phyloP scores from a whole-genome alignment of 208 protist species.

The Leishmania guyanensis region DNA sequence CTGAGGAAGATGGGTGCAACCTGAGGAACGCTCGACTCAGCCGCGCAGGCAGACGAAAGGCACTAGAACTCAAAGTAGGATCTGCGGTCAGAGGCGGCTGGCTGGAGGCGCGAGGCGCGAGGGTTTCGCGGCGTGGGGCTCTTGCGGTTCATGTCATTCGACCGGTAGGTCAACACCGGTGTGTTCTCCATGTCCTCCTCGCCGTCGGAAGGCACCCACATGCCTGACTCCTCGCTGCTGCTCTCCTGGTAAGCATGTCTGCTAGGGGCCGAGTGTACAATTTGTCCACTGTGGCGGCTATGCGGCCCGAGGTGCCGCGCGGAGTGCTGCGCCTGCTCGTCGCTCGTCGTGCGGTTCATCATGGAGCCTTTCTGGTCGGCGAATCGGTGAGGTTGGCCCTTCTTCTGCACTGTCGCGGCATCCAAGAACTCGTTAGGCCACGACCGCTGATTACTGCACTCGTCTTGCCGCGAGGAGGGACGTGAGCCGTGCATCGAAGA shows the following conservation, averaged over 20 bases:
- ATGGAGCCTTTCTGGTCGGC: slow-evolving; percentile 12
- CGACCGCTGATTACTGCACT: slow-evolving; percentile 1
- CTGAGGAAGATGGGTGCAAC: neutral
- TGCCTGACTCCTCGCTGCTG: slow-evolving; percentile 36
- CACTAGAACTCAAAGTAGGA: slow-evolving; percentile 33
- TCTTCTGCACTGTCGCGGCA: slow-evolving; percentile 43
- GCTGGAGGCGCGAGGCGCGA: slow-evolving; percentile 5
- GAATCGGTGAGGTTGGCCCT: slow-evolving; percentile 32
- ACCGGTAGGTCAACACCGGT: slow-evolving; percentile 14
- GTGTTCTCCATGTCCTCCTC: slow-evolving; percentile 10
- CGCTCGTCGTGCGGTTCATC: slow-evolving; percentile 14
- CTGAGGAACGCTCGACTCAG: neutral
- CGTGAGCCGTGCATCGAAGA: slow-evolving; percentile 15
- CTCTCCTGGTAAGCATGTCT: slow-evolving; percentile 19
- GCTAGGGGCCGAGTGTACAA: slow-evolving; percentile 4
- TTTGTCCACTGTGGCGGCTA: slow-evolving; percentile 15
- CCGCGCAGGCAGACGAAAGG: neutral
- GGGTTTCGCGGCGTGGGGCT: slow-evolving; percentile 33
- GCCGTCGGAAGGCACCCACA: slow-evolving; percentile 31
- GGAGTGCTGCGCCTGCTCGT: slow-evolving; percentile 17
- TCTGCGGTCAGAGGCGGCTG: slow-evolving; percentile 14
- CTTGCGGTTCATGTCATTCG: slow-evolving; percentile 14
- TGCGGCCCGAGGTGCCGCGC: slow-evolving; percentile 8
- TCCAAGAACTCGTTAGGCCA: slow-evolving; percentile 41
- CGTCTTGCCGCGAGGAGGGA: slow-evolving; percentile 12